These are phyloP conservation scores for Fistulifera solaris DNA, from an alignment of 108 stramenopile species.

Conservation along the genomic window DNA sequence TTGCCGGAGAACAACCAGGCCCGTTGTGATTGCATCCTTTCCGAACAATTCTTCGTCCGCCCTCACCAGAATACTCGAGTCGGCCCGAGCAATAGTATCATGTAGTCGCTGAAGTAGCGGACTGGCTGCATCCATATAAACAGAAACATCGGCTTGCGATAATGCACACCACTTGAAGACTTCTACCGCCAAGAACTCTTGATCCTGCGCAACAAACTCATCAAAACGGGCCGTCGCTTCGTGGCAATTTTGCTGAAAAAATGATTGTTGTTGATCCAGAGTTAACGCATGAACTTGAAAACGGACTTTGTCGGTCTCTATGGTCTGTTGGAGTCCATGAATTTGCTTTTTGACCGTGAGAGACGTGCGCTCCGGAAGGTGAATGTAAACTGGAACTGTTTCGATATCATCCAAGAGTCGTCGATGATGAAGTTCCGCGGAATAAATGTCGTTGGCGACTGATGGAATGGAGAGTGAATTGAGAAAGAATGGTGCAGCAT, in stretches of 20 bases:
- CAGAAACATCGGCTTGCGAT: constrained; percentile 16
- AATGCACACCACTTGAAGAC: constrained; percentile 69
- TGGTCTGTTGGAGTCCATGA: neutral
- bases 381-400: too few species aligned
- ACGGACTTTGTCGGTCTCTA: neutral
- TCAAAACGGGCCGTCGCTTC: constrained; percentile 2
- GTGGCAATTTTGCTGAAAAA: neutral
- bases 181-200: constrained; percentile 48
- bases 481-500: too few species aligned
- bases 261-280: neutral
- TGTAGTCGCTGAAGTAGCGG: constrained; percentile 19
- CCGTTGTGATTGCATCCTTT: constrained; percentile 14
- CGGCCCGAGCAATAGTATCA: neutral
- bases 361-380: too few species aligned
- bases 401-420: too few species aligned
- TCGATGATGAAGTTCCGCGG: too few species aligned
- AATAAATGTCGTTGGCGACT: too few species aligned
- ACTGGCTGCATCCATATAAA: constrained; percentile 48
- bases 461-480: too few species aligned
- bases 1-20: constrained; percentile 13
- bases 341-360: neutral
- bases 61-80: neutral
- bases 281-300: neutral
- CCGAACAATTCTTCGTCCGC: neutral
- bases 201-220: constrained; percentile 5